phyloP scores from a whole-genome alignment of 257 asterid species.

The Solanum gracilifrons region DNA sequence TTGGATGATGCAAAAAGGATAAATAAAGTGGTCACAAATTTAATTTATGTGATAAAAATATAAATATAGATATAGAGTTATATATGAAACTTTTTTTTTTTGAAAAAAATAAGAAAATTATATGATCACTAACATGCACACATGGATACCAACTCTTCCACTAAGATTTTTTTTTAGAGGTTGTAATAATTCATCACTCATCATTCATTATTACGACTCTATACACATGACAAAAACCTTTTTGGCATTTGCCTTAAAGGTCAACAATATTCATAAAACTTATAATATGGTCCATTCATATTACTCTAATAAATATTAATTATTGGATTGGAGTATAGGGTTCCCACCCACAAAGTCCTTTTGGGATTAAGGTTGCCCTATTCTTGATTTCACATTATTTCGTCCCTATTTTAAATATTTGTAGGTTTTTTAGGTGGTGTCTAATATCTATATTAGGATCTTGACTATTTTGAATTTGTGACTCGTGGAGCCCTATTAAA shows the following conservation, averaged over 20 bases:
- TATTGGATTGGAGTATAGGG: background rate
- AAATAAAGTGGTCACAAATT: background rate
- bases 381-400: background rate
- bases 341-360: background rate
- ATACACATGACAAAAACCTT: constrained; percentile 5
- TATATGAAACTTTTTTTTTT: background rate
- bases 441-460: background rate
- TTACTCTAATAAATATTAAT: background rate
- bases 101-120: background rate
- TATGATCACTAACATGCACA: constrained; percentile 7
- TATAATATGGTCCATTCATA: background rate
- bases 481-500: background rate
- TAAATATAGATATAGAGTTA: background rate
- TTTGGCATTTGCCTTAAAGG: constrained; percentile 19
- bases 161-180: background rate
- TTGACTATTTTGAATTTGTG: background rate
- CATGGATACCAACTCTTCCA: constrained; percentile 18
- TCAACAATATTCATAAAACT: constrained; percentile 14
- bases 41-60: background rate
- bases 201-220: constrained; percentile 12
- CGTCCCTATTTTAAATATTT: background rate
- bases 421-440: background rate
- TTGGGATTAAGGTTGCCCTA: background rate
- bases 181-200: constrained; percentile 2
- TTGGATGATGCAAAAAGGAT: background rate